Base-by-base conservation (phyloP, 2,329 filamentous ascomycete species). In the Lecanicillium sp. region DNA sequence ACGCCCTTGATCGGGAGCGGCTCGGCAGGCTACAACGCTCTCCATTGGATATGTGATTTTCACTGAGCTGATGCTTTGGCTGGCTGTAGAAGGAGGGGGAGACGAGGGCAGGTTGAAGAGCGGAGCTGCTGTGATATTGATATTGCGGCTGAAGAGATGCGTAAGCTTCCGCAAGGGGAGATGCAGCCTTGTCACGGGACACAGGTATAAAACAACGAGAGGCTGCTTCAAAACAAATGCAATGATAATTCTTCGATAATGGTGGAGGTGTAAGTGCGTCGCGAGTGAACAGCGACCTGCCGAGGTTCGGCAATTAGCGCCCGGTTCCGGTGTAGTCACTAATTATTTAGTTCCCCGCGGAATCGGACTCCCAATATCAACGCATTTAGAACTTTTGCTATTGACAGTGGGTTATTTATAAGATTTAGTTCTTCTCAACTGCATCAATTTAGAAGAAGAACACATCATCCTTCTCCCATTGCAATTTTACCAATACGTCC, bases 381-480 rank as follows among this genome's bases (percentile, higher is more conserved):
- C n/a, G n/a, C n/a, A n/a, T n/a, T n/a, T n/a, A n/a, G n/a, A n/a
- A n/a, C n/a, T n/a, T n/a, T n/a, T n/a, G n/a, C n/a, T n/a, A n/a
- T n/a, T n/a, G n/a, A n/a, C n/a, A n/a, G n/a, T n/a, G n/a, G n/a
- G n/a, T n/a, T n/a, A n/a, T n/a, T n/a, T n/a, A n/a, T n/a, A n/a
- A n/a, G n/a, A n/a, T n/a, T n/a, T n/a, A n/a, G n/a, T n/a, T n/a
- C n/a, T n/a, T n/a, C n/a, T n/a, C n/a, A n/a, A n/a, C n/a, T n/a
- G 8, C 11, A n/a, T 17, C 4, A 6, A 43, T 29, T 51, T 64
- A 93, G 60, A 93, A 93, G 66, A 90, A 88, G 55, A 90, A 62
- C 55, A 93, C 59, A 61, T 90, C 80, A 11, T 83, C 77, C 53
- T 87, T 83, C 8, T 63, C 70, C 85, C 86, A 91, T 0, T 85